A percentile compares a stretch with the other conserved stretches of the same genome.
Conservation (phyloP, 2,329 filamentous ascomycete species). For the Lasiodiplodia gonubiensis region DNA sequence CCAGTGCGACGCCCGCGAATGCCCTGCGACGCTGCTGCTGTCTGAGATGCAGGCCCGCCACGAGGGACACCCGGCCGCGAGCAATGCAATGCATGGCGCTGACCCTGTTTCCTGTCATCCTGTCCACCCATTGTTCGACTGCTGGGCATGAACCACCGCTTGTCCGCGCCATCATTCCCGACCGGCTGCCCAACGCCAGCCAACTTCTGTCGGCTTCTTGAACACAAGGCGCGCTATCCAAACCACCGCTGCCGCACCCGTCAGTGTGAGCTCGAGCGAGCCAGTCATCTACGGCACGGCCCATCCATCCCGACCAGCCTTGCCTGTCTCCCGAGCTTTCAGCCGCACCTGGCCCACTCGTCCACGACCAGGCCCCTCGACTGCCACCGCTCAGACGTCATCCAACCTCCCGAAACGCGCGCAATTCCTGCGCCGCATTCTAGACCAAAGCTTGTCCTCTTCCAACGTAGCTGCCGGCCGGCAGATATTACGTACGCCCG, state of each 20-base stretch:
- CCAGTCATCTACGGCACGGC: slow-evolving; percentile 21
- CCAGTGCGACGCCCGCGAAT: slow-evolving; percentile 25
- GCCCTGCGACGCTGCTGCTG: slow-evolving; percentile 19
- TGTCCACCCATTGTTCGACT: background rate
- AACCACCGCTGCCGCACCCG: slow-evolving; percentile 5
- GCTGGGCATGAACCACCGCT: background rate
- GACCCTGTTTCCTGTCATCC: background rate
- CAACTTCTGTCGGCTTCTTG: background rate
- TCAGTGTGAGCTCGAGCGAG: background rate
- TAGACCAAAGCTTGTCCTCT: slow-evolving; percentile 9
- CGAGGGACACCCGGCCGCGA: slow-evolving; percentile 13
- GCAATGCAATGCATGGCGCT: background rate
- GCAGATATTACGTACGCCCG: slow-evolving; percentile 1
- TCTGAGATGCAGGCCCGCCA: slow-evolving; percentile 19
- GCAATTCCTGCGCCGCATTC: slow-evolving; percentile 11
- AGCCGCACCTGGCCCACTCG: slow-evolving; percentile 17
- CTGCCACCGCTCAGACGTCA: slow-evolving; percentile 17
- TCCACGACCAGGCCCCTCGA: slow-evolving; percentile 16
- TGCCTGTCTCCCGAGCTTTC: slow-evolving; percentile 14
- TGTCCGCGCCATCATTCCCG: background rate
- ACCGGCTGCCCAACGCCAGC: slow-evolving; percentile 7
- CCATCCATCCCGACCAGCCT: slow-evolving; percentile 14
- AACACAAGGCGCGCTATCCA: slow-evolving; percentile 11
- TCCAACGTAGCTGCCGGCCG: background rate
- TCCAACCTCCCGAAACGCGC: slow-evolving; percentile 17